Evolutionary conservation across 2,329 filamentous ascomycete species (phyloP), one percentile per base, ranked within the genome.

Genomic region (Stemphylium vesicarium): DNA sequence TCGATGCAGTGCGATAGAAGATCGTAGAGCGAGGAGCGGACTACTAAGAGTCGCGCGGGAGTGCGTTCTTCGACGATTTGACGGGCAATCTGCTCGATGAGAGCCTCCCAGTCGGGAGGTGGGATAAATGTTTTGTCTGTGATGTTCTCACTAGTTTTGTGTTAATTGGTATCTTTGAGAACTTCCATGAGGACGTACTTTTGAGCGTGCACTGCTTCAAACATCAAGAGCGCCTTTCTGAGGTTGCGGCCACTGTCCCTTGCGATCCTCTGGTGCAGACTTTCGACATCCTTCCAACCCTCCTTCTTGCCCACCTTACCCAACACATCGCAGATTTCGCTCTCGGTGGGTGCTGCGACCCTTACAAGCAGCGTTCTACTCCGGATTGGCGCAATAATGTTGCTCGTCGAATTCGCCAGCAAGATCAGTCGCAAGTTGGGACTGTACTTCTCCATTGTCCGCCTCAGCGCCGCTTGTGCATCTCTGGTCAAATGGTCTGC

Each of bases 381-480:
- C 62, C 94, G 86, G 73, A 99, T 99, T 0, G 95, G 95, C n/a
- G 95, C 94, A 75, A 99, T 99, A 68, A 99, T 99, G 72, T 98
- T 98, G 61, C 93, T 93, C 18, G 95, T 99, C 64, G 91, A 96
- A 75, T 98, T 98, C 43, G 95, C 95, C 56, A 99, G 80, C 56
- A 99, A 80, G 43, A 99, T 98, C 65, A 99, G 78, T 18, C 95
- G 85, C 71, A 99, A 71, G 75, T 99, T 99, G 12, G 94, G 93
- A 69, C 91, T 96, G 82, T 99, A 99, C 78, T 99, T 99, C 79
- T 99, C 95, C 95, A 99, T 99, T 0, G 95, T 99, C 60, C 95
- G 84, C 75, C 95, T 86, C 71, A 99, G 80, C 29, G 96, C 96
- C 0, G 96, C 95, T 78, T 99, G 95, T 3, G 95, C 95, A 81